Evolutionary conservation across 1,284 basidiomycete species (phyloP).

Genomic region (Apiotrichum montevideense): DNA sequence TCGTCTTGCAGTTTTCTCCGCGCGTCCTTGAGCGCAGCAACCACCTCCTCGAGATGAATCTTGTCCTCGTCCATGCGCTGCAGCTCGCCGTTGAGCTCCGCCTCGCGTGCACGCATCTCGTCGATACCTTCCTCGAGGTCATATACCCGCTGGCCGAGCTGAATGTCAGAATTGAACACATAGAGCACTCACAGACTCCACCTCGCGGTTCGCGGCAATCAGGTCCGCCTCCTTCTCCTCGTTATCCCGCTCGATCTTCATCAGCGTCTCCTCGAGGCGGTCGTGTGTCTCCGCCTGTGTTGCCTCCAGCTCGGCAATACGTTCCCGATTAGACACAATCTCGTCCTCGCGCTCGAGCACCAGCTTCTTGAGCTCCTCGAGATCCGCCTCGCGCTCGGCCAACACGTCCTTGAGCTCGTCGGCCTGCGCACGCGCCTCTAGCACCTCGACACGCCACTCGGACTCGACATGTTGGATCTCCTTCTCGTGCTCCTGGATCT

Average conservation of each 20-base stretch:
- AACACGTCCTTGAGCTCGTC: slow-evolving; percentile 45
- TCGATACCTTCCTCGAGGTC: slow-evolving; percentile 56
- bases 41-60: slow-evolving; percentile 64
- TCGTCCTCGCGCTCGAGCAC: slow-evolving; percentile 37
- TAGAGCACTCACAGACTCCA: slow-evolving; percentile 54
- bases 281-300: slow-evolving; percentile 39
- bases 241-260: slow-evolving; percentile 41
- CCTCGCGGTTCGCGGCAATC: slow-evolving; percentile 58
- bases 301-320: slow-evolving; percentile 38
- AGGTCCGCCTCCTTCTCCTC: slow-evolving; percentile 43
- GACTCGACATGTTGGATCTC: slow-evolving; percentile 42
- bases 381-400: slow-evolving; percentile 34
- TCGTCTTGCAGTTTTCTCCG: slow-evolving; percentile 44
- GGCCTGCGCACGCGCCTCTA: slow-evolving; percentile 38
- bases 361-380: slow-evolving; percentile 32
- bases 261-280: slow-evolving; percentile 40
- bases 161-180: background rate
- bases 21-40: slow-evolving; percentile 71
- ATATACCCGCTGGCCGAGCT: slow-evolving; percentile 43
- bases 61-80: slow-evolving; percentile 53
- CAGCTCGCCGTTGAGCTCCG: slow-evolving; percentile 51
- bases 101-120: slow-evolving; percentile 54
- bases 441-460: slow-evolving; percentile 43
- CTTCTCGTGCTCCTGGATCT: slow-evolving; percentile 39
- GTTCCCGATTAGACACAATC: slow-evolving; percentile 26